A percentile compares a stretch with the other conserved stretches of the same genome.
phyloP scores from a whole-genome alignment of 2,329 filamentous ascomycete species.

The Diaporthe sp. region DNA sequence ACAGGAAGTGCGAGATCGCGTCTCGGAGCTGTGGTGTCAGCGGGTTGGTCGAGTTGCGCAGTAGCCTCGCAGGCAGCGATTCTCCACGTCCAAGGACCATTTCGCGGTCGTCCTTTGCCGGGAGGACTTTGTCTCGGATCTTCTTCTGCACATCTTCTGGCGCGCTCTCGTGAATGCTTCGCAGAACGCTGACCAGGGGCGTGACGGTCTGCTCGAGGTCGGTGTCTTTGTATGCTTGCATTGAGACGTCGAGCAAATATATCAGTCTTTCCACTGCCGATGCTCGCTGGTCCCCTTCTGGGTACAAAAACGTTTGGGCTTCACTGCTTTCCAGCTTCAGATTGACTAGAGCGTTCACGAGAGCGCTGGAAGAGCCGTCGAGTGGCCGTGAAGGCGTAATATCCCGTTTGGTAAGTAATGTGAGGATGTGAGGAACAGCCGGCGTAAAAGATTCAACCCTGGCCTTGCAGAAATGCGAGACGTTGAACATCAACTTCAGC shows the following conservation, averaged over 20 bases:
- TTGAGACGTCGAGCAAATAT: constrained; percentile 76
- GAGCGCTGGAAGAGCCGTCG: constrained; percentile 77
- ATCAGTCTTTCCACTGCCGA: constrained; percentile 76
- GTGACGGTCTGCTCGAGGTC: constrained; percentile 81
- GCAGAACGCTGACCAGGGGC: constrained; percentile 81
- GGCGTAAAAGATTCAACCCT: constrained; percentile 73
- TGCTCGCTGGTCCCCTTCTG: constrained; percentile 68
- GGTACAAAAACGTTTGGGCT: constrained; percentile 73
- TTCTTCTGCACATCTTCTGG: constrained; percentile 72
- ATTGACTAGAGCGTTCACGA: constrained; percentile 87
- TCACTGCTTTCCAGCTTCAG: constrained; percentile 75
- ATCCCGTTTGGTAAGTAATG: constrained; percentile 74
- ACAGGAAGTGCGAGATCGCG: constrained; percentile 83
- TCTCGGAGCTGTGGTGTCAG: constrained; percentile 79
- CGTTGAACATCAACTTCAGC: constrained; percentile 89
- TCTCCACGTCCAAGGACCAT: constrained; percentile 82
- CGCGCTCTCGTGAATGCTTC: constrained; percentile 78
- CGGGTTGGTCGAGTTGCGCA: constrained; percentile 83
- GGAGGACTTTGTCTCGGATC: constrained; percentile 79
- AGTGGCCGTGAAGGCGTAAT: constrained; percentile 76
- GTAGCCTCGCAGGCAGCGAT: constrained; percentile 80
- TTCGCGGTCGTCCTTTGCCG: constrained; percentile 81
- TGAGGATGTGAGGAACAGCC: constrained; percentile 78
- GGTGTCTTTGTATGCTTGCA: constrained; percentile 72
- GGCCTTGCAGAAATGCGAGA: constrained; percentile 80